These are phyloP conservation scores for Fusarium citri DNA, from an alignment of 2,329 filamentous ascomycete genomes.

Conservation along the genomic window DNA sequence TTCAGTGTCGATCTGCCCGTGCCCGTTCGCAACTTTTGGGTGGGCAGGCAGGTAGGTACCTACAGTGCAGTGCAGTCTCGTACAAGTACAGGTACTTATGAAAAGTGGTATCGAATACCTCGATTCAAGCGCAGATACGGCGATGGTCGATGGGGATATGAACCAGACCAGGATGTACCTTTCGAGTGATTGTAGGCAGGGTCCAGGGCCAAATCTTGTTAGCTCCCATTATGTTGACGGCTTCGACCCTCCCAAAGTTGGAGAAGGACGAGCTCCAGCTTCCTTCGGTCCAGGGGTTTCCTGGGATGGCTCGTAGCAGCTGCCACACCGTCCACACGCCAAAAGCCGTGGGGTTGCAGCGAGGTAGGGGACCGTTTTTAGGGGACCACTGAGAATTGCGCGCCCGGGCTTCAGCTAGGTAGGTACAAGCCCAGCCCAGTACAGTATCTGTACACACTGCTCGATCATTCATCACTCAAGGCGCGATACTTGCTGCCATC, in stretches of 20 bases:
- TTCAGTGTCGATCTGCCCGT: slow-evolving; percentile 34
- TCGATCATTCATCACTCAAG: slow-evolving; percentile 16
- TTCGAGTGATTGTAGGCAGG: slow-evolving; percentile 28
- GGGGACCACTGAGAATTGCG: slow-evolving; percentile 35
- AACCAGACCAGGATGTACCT: slow-evolving; percentile 12
- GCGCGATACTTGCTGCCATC: slow-evolving; percentile 13
- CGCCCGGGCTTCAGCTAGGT: background rate
- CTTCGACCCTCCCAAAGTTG: slow-evolving; percentile 27
- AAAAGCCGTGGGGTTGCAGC: slow-evolving; percentile 36
- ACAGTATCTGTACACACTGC: background rate
- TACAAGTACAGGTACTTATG: slow-evolving; percentile 28
- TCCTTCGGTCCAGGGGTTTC: slow-evolving; percentile 37
- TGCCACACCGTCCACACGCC: slow-evolving; percentile 31
- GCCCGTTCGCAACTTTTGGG: slow-evolving; percentile 7
- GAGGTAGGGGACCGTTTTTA: slow-evolving; percentile 33
- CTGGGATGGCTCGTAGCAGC: slow-evolving; percentile 32
- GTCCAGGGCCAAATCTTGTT: slow-evolving; percentile 14
- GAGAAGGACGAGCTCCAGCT: slow-evolving; percentile 25
- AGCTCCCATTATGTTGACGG: slow-evolving; percentile 21
- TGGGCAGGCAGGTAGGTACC: background rate
- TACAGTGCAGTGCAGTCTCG: background rate
- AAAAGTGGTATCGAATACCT: slow-evolving; percentile 22
- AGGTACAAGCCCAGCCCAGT: background rate
- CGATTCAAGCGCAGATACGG: slow-evolving; percentile 16
- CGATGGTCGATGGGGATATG: slow-evolving; percentile 16